These are phyloP conservation scores for Penicillium coprophilum DNA, from an alignment of 495 filamentous ascomycete genomes.

Conservation along the genomic window DNA sequence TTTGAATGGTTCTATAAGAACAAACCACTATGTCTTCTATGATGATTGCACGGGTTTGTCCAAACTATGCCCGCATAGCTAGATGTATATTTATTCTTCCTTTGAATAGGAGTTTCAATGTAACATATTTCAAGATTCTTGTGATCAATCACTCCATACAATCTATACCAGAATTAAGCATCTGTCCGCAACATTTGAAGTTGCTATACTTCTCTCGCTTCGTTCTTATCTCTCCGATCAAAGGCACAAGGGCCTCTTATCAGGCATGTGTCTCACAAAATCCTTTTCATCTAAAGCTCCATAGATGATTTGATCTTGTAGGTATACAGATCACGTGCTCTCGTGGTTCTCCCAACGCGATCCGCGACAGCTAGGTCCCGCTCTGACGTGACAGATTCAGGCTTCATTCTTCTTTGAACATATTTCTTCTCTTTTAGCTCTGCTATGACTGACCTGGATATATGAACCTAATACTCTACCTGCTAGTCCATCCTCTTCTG, in stretches of 20 bases:
- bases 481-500: neutral
- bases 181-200: too few relatives aligned
- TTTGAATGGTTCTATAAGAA: too few relatives aligned
- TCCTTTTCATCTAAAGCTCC: neutral
- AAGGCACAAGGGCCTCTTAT: neutral
- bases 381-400: neutral
- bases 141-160: too few relatives aligned
- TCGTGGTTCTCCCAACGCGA: slow-evolving; percentile 17
- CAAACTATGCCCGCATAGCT: too few relatives aligned
- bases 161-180: too few relatives aligned
- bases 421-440: neutral
- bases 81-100: too few relatives aligned
- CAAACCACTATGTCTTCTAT: too few relatives aligned
- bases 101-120: too few relatives aligned
- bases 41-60: too few relatives aligned
- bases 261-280: neutral
- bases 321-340: slow-evolving; percentile 21
- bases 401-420: slow-evolving; percentile 8
- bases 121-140: too few relatives aligned
- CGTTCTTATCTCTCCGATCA: too few relatives aligned
- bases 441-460: neutral
- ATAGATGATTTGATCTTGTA: neutral
- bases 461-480: neutral
- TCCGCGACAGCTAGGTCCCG: slow-evolving; percentile 6
- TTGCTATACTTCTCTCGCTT: too few relatives aligned